Percentiles rank a stretch among this genome's conserved stretches.
phyloP scores from a whole-genome alignment of 2,329 filamentous ascomycete genomes.

The Exophiala sp. region DNA sequence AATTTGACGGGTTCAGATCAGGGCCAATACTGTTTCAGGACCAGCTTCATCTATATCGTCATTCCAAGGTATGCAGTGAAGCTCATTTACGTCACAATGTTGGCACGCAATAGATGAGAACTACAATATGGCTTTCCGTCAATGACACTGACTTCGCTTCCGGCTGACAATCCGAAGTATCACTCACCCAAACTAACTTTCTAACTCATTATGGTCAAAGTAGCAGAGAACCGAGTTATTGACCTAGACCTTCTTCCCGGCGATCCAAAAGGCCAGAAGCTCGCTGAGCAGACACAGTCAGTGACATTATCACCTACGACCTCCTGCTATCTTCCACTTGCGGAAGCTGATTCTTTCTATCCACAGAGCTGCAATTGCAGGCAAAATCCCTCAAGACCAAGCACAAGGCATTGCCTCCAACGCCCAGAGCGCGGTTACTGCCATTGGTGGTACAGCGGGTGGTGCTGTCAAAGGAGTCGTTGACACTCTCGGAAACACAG shows the following conservation, averaged over 20 bases:
- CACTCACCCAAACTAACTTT: not conserved
- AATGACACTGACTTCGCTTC: not conserved
- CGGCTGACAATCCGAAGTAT: not conserved
- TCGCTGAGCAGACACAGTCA: conserved; percentile 22
- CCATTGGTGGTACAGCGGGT: conserved; percentile 23
- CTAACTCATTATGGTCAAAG: conserved; percentile 32
- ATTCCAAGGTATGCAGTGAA: conserved; percentile 1
- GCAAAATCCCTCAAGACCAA: conserved; percentile 18
- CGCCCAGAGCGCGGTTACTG: conserved; percentile 20
- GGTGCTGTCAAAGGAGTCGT: conserved; percentile 26
- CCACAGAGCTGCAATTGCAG: conserved; percentile 16
- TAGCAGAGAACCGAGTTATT: conserved; percentile 25
- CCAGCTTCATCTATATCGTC: not conserved
- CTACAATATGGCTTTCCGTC: not conserved
- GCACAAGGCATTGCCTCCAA: conserved; percentile 21
- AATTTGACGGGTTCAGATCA: too few species aligned
- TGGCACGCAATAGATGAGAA: not conserved
- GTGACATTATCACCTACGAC: not conserved
- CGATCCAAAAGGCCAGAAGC: conserved; percentile 16
- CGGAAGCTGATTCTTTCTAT: not conserved
- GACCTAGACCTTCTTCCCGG: conserved; percentile 26
- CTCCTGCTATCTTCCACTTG: not conserved
- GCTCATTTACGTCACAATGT: conserved; percentile 6
- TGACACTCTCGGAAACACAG: conserved; percentile 24
- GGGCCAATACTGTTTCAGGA: not conserved